phyloP scores from a whole-genome alignment of 106 monocot genomes.

The Apostasia shenzhenica region DNA sequence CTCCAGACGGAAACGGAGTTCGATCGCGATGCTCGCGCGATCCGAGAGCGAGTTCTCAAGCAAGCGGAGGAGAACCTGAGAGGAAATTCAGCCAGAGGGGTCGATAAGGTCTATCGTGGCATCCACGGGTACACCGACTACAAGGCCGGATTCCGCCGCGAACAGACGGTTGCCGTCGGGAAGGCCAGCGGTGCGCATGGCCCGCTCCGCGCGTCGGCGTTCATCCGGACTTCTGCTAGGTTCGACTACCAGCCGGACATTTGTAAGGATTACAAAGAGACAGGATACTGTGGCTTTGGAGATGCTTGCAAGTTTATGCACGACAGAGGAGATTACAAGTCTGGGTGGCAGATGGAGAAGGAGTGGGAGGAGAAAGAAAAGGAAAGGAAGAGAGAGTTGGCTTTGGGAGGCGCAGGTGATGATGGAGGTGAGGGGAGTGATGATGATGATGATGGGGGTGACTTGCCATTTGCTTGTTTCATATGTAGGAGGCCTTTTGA shows the following conservation, averaged over 20 bases:
- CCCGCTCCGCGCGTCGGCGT: slow-evolving; percentile 77
- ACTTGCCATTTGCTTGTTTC: slow-evolving; percentile 88
- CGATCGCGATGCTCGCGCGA: slow-evolving; percentile 74
- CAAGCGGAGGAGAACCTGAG: slow-evolving; percentile 51
- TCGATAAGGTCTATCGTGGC: slow-evolving; percentile 68
- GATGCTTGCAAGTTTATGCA: slow-evolving; percentile 99
- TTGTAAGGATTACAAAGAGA: slow-evolving; percentile 99
- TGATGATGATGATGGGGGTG: slow-evolving; percentile 39
- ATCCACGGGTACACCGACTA: slow-evolving; percentile 94
- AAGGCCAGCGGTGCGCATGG: slow-evolving; percentile 95
- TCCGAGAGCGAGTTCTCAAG: slow-evolving; percentile 79
- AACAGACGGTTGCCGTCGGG: slow-evolving; percentile 86
- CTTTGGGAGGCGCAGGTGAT: slow-evolving; percentile 36
- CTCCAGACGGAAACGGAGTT: slow-evolving; percentile 94
- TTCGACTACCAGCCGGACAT: slow-evolving; percentile 99
- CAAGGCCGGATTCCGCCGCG: slow-evolving; percentile 91
- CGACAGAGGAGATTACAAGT: slow-evolving; percentile 95
- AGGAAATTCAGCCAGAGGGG: slow-evolving; percentile 16
- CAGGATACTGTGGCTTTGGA: slow-evolving; percentile 95
- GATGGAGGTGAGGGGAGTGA: slow-evolving; percentile 24
- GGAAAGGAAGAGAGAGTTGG: slow-evolving; percentile 55
- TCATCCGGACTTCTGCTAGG: slow-evolving; percentile 74
- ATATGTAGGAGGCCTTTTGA: slow-evolving; percentile 50
- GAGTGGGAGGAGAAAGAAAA: slow-evolving; percentile 86
- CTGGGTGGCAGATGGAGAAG: slow-evolving; percentile 95